Conservation (phyloP, 352 stramenopile genomes). For the Chrysophaeum taylorii region DNA sequence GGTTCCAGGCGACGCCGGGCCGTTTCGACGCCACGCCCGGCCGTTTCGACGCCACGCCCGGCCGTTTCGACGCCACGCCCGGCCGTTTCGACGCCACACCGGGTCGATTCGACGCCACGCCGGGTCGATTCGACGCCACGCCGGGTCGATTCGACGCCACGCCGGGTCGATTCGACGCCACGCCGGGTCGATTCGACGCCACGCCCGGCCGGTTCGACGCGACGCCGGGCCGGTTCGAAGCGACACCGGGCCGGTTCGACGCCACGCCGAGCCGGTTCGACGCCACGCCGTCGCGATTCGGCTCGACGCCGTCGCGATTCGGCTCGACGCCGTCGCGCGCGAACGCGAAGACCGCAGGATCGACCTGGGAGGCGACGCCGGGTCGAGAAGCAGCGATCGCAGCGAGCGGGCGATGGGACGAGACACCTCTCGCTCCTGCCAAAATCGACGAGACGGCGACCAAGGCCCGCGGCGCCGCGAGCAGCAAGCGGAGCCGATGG, state of each 20-base stretch:
- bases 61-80: too few relatives aligned
- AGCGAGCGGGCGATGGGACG: conserved; percentile 60
- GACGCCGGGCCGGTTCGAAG: too few relatives aligned
- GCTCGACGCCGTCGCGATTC: conserved; percentile 21
- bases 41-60: background rate
- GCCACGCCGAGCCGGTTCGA: conserved; percentile 41
- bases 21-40: background rate
- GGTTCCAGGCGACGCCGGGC: background rate
- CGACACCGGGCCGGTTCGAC: too few relatives aligned
- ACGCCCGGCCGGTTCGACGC: too few relatives aligned
- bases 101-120: too few relatives aligned
- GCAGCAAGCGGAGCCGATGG: conserved; percentile 82
- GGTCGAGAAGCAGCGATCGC: conserved; percentile 22
- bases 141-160: too few relatives aligned
- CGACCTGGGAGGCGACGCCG: conserved; percentile 9
- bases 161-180: too few relatives aligned
- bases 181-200: too few relatives aligned
- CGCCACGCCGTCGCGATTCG: conserved; percentile 45
- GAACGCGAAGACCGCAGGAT: too few relatives aligned
- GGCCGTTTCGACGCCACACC: too few relatives aligned
- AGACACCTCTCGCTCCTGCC: conserved; percentile 63
- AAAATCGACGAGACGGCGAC: conserved; percentile 19
- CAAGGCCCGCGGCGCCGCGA: conserved; percentile 37
- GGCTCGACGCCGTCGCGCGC: conserved; percentile 28
- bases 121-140: too few relatives aligned